Percentiles rank a stretch among this genome's conserved stretches.
Conservation (phyloP, 306 rosid genomes). For the Acmispon strigosus region DNA sequence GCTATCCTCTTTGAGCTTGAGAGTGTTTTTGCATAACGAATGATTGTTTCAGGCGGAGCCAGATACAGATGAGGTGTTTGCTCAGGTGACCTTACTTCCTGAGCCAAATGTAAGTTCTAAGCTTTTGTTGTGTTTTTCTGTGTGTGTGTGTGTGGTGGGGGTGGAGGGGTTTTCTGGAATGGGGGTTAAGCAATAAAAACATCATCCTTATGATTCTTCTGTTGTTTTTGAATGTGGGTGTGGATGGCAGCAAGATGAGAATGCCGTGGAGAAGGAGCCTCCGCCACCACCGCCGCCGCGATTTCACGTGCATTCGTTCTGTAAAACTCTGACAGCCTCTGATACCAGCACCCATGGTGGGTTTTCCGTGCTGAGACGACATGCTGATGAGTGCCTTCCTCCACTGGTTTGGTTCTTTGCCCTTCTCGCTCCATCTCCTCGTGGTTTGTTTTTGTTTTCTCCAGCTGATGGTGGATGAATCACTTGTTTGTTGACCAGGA, state of each 20-base stretch:
- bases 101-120: constrained; percentile 41
- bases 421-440: background rate
- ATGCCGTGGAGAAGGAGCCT: constrained; percentile 49
- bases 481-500: constrained; percentile 34
- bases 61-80: constrained; percentile 88
- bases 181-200: background rate
- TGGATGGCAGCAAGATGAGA: constrained; percentile 56
- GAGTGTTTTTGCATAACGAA: background rate
- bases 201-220: background rate
- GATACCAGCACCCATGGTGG: constrained; percentile 97
- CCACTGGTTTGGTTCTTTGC: constrained; percentile 54
- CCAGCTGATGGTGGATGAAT: background rate
- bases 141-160: too few relatives aligned
- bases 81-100: constrained; percentile 71
- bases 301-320: constrained; percentile 81
- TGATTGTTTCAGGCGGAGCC: constrained; percentile 69
- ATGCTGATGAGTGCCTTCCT: constrained; percentile 93
- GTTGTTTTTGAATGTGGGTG: background rate
- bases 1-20: background rate
- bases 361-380: constrained; percentile 82
- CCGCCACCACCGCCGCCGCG: constrained; percentile 51
- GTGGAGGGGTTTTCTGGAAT: background rate
- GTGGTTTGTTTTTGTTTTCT: background rate
- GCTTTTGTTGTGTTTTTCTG: background rate
- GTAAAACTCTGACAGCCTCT: constrained; percentile 84